Conservation (phyloP, 2,329 filamentous ascomycete species). For the Sporothrix phasma region DNA sequence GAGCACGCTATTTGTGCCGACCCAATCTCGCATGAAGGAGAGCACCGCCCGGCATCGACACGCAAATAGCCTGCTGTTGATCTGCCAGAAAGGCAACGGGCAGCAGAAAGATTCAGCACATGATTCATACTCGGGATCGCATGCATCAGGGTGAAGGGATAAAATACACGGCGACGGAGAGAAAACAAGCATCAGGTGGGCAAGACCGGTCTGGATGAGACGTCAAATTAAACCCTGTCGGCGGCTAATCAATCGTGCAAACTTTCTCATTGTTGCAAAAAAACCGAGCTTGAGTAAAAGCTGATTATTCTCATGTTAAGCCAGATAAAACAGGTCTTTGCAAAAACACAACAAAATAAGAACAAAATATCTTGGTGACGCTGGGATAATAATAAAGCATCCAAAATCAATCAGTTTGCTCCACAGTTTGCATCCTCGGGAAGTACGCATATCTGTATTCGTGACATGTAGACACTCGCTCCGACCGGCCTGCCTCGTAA, state of each 20-base stretch:
- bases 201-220: neutral
- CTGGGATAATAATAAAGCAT: too few species aligned
- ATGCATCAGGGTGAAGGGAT: neutral
- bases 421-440: neutral
- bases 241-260: too few species aligned
- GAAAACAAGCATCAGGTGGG: neutral
- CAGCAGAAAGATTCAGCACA: neutral
- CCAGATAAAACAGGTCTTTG: too few species aligned
- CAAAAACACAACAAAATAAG: neutral
- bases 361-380: neutral
- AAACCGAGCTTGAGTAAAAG: too few species aligned
- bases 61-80: neutral
- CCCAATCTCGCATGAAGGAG: neutral
- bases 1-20: too few species aligned
- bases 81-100: neutral
- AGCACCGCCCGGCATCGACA: conserved; percentile 1
- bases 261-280: too few species aligned
- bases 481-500: neutral
- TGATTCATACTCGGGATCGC: neutral
- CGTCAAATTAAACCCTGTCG: too few species aligned
- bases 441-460: neutral
- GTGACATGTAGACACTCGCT: neutral
- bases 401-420: neutral
- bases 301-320: too few species aligned
- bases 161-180: neutral